Evolutionary conservation across 345 rosid genomes (phyloP).

Genomic region (Sisymbrium altissimum): DNA sequence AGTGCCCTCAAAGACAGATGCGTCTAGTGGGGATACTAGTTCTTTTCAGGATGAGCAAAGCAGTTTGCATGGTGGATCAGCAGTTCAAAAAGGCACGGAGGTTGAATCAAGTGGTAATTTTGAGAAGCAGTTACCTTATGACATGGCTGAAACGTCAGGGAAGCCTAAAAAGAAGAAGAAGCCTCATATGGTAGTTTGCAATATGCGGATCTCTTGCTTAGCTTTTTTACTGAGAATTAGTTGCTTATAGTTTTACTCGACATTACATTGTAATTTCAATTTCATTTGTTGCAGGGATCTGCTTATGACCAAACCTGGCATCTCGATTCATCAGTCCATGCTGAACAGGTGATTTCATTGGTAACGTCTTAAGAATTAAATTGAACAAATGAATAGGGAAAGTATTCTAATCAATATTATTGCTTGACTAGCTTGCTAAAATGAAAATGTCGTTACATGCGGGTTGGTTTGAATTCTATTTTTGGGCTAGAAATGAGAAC

Average conservation of each 20-base stretch:
- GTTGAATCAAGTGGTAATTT: conserved; percentile 72
- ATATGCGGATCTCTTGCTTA: conserved; percentile 23
- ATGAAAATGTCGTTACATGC: conserved; percentile 4
- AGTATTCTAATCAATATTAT: not conserved
- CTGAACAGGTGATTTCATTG: conserved; percentile 63
- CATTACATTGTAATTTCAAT: conserved; percentile 22
- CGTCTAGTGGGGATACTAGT: conserved; percentile 95
- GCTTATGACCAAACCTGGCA: conserved; percentile 81
- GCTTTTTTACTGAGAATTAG: conserved; percentile 10
- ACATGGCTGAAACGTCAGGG: conserved; percentile 66
- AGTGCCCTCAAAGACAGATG: conserved; percentile 66
- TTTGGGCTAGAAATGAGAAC: not conserved
- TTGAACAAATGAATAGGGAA: not conserved
- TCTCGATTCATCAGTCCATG: conserved; percentile 53
- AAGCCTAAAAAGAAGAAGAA: conserved; percentile 94
- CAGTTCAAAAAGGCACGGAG: conserved; percentile 69
- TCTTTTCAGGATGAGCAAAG: conserved; percentile 95
- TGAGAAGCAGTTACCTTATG: conserved; percentile 69
- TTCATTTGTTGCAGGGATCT: conserved; percentile 61
- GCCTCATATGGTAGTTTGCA: conserved; percentile 60
- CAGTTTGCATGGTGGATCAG: conserved; percentile 70
- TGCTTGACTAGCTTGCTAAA: conserved; percentile 12
- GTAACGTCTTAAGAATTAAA: not conserved
- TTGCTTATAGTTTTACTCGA: conserved; percentile 2
- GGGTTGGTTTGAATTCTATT: conserved; percentile 1